Evolutionary conservation across 305 asterid species (phyloP), one percentile per base, ranked within the genome.

Genomic region (Fraxinus ornus): DNA sequence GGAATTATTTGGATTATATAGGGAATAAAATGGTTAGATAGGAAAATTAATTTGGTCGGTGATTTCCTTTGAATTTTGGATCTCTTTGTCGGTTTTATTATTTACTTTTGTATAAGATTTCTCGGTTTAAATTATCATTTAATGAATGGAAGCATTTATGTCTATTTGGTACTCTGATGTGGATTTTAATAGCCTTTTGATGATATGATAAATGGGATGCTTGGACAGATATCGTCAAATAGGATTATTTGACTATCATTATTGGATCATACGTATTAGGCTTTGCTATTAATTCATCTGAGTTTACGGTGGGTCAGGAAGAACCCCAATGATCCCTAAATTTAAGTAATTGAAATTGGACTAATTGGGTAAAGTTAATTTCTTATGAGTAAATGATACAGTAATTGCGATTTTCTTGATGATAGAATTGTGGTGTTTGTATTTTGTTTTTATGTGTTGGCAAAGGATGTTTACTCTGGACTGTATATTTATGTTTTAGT

Each of bases 61-160:
- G 36, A 78, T 76, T 76, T 79, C 75, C 71, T 82, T 70, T 70
- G 19, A 33, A 57, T 77, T 86, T 80, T 79, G 80, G 80, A 83
- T 84, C 87, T 70, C 26, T 52, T 47, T 78, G 36, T 21, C 66
- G 79, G 22, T 36, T 83, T 80, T 41, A 41, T 41, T 9, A 41
- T 36, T 2, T 41, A 41, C 49, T 41, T 10, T 9, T 39, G 30
- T 28, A 28, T 1, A 28, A 28, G 30, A 28, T 28, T 28, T 28
- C 30, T 28, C 30, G 30, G 30, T 17, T 8, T 19, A 55, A 55
- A 37, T 30, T 75, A 75, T 72, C 41, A 39, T 71, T 32, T 52
- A 37, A n/a, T 74, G 12, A 33, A 74, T 72, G 49, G 39, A 57
- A 12, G 7, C 55, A 32, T 39, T 32, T 12, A 17, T 52, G 52